These are phyloP conservation scores for Cryphonectria parasitica DNA, from an alignment of 2,329 filamentous ascomycete genomes.

Conservation along the genomic window DNA sequence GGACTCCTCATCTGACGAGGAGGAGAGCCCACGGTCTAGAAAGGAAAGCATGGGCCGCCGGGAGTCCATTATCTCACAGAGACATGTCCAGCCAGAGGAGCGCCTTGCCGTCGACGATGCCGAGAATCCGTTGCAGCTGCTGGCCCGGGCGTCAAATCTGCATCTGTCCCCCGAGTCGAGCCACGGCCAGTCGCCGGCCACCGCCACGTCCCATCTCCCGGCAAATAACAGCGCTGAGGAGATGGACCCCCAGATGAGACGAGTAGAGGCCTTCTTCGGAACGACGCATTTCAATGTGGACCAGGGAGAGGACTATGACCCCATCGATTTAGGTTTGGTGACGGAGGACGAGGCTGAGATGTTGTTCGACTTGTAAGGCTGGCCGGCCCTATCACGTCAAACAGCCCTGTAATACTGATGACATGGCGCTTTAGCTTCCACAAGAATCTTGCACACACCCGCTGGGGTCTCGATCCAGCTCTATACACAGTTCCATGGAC, in stretches of 20 bases:
- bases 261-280: slow-evolving; percentile 69
- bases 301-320: slow-evolving; percentile 66
- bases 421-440: slow-evolving; percentile 59
- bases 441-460: slow-evolving; percentile 70
- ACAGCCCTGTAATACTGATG: neutral
- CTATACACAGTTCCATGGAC: slow-evolving; percentile 70
- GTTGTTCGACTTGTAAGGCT: slow-evolving; percentile 65
- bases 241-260: slow-evolving; percentile 44
- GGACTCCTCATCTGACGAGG: slow-evolving; percentile 40
- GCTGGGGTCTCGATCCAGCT: slow-evolving; percentile 72
- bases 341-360: slow-evolving; percentile 66
- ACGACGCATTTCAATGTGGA: slow-evolving; percentile 67
- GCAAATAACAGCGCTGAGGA: slow-evolving; percentile 36
- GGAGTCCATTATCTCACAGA: slow-evolving; percentile 34
- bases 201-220: slow-evolving; percentile 27
- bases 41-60: slow-evolving; percentile 22
- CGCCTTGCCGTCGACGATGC: slow-evolving; percentile 70
- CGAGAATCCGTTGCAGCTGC: slow-evolving; percentile 74
- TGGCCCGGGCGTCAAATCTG: slow-evolving; percentile 73
- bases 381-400: slow-evolving; percentile 16
- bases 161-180: slow-evolving; percentile 52
- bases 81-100: slow-evolving; percentile 45
- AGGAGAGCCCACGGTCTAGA: slow-evolving; percentile 30
- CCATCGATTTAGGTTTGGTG: slow-evolving; percentile 70
- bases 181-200: slow-evolving; percentile 28